Percentiles rank a stretch among this genome's conserved stretches.
Evolutionary conservation across 129 eudicot genomes (phyloP).

Genomic region (Apium graveolens): DNA sequence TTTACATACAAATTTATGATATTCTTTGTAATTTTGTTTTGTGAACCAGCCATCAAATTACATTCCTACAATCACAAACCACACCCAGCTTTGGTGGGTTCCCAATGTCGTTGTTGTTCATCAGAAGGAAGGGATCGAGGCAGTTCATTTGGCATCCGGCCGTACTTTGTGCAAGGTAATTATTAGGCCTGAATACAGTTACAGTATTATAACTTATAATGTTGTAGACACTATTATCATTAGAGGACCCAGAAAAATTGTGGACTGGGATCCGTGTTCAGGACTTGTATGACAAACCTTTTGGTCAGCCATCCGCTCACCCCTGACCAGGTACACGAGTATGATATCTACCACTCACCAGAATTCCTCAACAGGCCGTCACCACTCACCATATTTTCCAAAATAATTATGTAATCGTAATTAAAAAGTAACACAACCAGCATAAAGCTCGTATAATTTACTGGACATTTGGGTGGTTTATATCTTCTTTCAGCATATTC

Average conservation of each 20-base stretch:
- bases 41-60: slow-evolving; percentile 56
- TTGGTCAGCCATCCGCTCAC: not conserved
- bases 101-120: slow-evolving; percentile 97
- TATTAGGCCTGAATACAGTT: not conserved
- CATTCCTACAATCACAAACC: slow-evolving; percentile 87
- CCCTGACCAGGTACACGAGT: not conserved
- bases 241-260: not conserved
- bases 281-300: not conserved
- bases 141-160: slow-evolving; percentile 91
- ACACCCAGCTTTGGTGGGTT: slow-evolving; percentile 97
- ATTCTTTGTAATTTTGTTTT: slow-evolving; percentile 3
- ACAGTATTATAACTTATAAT: no score
- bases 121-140: slow-evolving; percentile 97
- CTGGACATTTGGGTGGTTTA: not conserved
- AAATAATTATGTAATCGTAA: not conserved
- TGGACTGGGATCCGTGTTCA: not conserved
- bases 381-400: not conserved
- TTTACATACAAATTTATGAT: not conserved
- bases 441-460: not conserved
- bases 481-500: not conserved
- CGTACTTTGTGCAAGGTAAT: slow-evolving; percentile 95
- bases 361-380: not conserved
- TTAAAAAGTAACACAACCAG: not conserved
- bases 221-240: not conserved
- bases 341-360: not conserved